Conservation (phyloP, 1,284 basidiomycete species). For the Ganoderma sp. region DNA sequence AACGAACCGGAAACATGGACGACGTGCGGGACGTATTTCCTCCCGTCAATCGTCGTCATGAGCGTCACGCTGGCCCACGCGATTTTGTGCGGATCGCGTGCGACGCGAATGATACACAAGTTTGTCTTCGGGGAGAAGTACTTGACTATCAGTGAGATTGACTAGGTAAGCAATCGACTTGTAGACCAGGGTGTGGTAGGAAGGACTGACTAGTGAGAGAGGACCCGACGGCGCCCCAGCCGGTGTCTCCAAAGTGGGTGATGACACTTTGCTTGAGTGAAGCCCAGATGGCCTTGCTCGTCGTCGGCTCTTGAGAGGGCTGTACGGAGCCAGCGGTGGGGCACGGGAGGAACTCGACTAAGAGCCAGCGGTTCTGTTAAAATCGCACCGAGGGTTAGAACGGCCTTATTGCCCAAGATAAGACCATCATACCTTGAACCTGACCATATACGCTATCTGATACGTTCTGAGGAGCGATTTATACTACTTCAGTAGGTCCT, state of each 20-base stretch:
- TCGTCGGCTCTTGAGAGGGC: conserved; percentile 19
- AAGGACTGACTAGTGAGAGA: conserved; percentile 63
- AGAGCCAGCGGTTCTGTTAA: conserved; percentile 75
- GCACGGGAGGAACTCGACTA: conserved; percentile 74
- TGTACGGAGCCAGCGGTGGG: conserved; percentile 22
- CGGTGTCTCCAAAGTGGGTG: conserved; percentile 75
- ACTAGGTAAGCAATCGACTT: background rate
- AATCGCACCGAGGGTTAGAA: conserved; percentile 4
- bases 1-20: conserved; percentile 65
- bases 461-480: too few species aligned
- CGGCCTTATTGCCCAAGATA: background rate
- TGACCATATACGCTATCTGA: conserved; percentile 50
- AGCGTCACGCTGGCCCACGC: conserved; percentile 78
- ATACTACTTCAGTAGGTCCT: background rate
- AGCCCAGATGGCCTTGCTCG: conserved; percentile 65
- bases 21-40: conserved; percentile 67
- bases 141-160: conserved; percentile 60
- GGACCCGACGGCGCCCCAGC: conserved; percentile 77
- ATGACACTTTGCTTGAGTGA: conserved; percentile 75
- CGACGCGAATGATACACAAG: conserved; percentile 79
- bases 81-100: conserved; percentile 72
- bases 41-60: conserved; percentile 62
- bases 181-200: background rate
- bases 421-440: conserved; percentile 57
- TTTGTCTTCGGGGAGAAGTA: conserved; percentile 81